phyloP scores from a whole-genome alignment of 2,329 filamentous ascomycete genomes.

The Leptographium wingfieldii region DNA sequence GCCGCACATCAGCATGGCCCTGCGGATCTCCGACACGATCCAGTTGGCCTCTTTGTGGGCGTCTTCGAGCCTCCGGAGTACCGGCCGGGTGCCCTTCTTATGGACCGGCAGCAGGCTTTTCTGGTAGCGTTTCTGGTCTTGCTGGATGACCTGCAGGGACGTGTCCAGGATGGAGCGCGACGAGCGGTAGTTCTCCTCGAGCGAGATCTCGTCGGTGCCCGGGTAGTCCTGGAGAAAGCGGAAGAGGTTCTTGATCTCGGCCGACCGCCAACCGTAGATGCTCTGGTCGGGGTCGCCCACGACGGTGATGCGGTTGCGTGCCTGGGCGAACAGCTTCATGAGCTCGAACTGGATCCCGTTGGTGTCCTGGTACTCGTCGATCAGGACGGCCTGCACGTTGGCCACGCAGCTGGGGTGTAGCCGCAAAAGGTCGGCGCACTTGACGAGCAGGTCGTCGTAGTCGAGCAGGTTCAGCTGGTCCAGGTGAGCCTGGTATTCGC shows the following conservation, averaged over 20 bases:
- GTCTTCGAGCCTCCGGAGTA: constrained; percentile 61
- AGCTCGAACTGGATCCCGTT: constrained; percentile 91
- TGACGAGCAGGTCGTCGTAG: constrained; percentile 83
- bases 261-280: constrained; percentile 91
- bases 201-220: constrained; percentile 65
- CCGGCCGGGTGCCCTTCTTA: constrained; percentile 63
- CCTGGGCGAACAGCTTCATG: constrained; percentile 75
- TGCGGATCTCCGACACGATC: constrained; percentile 74
- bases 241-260: constrained; percentile 78
- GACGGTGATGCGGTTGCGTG: constrained; percentile 67
- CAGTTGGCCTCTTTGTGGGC: constrained; percentile 68
- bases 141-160: constrained; percentile 78
- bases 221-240: constrained; percentile 67
- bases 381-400: constrained; percentile 81
- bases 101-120: constrained; percentile 75
- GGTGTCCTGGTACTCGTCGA: constrained; percentile 97
- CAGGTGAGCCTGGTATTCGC: constrained; percentile 67
- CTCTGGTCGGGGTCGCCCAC: constrained; percentile 96
- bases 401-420: constrained; percentile 67
- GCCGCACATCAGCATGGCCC: constrained; percentile 58
- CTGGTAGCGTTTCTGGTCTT: constrained; percentile 67
- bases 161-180: constrained; percentile 71
- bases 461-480: constrained; percentile 71
- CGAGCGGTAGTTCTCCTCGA: constrained; percentile 92
- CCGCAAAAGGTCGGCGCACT: constrained; percentile 67